A percentile compares a stretch with the other conserved stretches of the same genome.
Conservation (phyloP, 441 rosid genomes). For the Adansonia rubrostipa region DNA sequence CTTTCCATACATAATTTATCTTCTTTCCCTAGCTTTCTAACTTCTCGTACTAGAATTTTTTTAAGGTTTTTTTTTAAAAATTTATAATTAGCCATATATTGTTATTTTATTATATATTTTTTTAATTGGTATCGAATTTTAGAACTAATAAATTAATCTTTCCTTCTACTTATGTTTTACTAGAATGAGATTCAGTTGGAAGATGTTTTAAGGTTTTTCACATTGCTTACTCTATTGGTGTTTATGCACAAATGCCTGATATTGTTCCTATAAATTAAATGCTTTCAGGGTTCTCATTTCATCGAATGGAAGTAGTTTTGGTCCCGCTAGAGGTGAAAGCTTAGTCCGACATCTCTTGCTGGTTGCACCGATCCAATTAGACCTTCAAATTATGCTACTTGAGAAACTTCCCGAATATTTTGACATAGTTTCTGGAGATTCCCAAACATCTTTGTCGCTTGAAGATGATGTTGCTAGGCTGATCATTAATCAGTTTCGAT, state of each 20-base stretch:
- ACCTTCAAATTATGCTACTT: slow-evolving; percentile 65
- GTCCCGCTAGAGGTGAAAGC: slow-evolving; percentile 47
- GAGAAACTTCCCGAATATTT: slow-evolving; percentile 86
- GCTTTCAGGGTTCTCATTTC: slow-evolving; percentile 56
- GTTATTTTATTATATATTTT: neutral
- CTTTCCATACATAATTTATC: neutral
- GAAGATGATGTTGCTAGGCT: slow-evolving; percentile 78
- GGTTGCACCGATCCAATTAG: slow-evolving; percentile 69
- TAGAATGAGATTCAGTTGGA: neutral
- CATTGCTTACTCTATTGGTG: neutral
- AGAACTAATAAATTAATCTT: neutral
- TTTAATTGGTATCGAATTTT: no score
- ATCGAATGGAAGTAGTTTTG: slow-evolving; percentile 39
- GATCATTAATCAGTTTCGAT: slow-evolving; percentile 72
- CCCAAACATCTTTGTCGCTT: slow-evolving; percentile 38
- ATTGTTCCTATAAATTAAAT: neutral
- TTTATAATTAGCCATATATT: no score
- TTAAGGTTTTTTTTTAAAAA: neutral
- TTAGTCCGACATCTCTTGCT: slow-evolving; percentile 67
- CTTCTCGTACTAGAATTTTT: neutral
- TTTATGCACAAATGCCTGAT: neutral
- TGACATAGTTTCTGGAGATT: slow-evolving; percentile 38
- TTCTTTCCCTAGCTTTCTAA: neutral
- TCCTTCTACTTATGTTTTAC: neutral
- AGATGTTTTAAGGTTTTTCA: slow-evolving; percentile 5